A percentile compares a stretch with the other conserved stretches of the same genome.
Evolutionary conservation across 2,329 filamentous ascomycete genomes (phyloP).

Genomic region (Kalmusia sp.): DNA sequence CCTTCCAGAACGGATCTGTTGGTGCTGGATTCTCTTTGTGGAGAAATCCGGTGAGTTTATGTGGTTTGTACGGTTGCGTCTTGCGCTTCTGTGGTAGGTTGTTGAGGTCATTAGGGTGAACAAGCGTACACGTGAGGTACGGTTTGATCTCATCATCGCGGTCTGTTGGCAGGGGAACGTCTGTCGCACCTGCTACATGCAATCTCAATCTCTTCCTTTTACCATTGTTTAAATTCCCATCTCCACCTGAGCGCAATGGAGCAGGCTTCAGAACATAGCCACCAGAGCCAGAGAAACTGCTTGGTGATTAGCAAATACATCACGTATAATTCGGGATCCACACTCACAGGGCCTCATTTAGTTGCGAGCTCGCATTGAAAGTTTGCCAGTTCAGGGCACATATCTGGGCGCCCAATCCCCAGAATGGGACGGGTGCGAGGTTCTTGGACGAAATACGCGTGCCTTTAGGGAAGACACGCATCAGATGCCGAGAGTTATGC

Average conservation of each 20-base stretch:
- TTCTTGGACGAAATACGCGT: constrained; percentile 72
- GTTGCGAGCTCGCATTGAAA: constrained; percentile 69
- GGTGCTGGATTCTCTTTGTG: constrained; percentile 66
- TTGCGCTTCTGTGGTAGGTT: constrained; percentile 65
- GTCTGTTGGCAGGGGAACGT: constrained; percentile 63
- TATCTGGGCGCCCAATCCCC: constrained; percentile 72
- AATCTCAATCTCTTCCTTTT: constrained; percentile 60
- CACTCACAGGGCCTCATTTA: constrained; percentile 73
- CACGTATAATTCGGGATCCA: too few species aligned
- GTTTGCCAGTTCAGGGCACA: constrained; percentile 75
- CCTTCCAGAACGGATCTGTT: constrained; percentile 71
- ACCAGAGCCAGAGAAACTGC: constrained; percentile 69
- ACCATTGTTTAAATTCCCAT: constrained; percentile 56
- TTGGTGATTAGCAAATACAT: too few species aligned
- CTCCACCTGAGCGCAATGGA: constrained; percentile 63
- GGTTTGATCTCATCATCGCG: constrained; percentile 63
- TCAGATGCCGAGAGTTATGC: constrained; percentile 71
- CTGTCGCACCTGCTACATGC: constrained; percentile 68
- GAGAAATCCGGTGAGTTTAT: constrained; percentile 62
- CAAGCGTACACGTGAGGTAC: constrained; percentile 70
- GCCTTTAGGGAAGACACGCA: constrained; percentile 74
- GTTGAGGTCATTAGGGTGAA: constrained; percentile 62
- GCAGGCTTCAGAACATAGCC: constrained; percentile 72
- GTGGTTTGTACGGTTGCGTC: constrained; percentile 66
- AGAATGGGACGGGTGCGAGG: constrained; percentile 68